These are phyloP conservation scores for Phellopilus nigrolimitatus DNA, from an alignment of 1,284 basidiomycete species.

Conservation along the genomic window DNA sequence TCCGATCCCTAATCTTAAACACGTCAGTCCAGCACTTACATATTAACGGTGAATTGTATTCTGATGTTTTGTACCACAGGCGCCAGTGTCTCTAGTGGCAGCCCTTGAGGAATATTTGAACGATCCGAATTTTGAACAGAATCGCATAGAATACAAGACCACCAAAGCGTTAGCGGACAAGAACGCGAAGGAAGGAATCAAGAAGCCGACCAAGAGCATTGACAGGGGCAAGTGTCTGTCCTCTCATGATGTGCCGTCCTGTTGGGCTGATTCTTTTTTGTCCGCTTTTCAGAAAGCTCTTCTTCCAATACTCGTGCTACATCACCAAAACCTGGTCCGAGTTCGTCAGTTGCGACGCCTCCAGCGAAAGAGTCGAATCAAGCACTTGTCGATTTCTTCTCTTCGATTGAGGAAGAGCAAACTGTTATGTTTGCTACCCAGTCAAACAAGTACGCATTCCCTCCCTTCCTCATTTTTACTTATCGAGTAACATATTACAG, in stretches of 20 bases:
- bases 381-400: conserved; percentile 84
- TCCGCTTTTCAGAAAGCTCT: conserved; percentile 21
- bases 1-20: conserved; percentile 90
- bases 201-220: conserved; percentile 17
- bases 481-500: background rate
- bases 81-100: conserved; percentile 88
- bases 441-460: conserved; percentile 43
- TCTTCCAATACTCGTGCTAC: conserved; percentile 15
- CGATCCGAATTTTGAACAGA: conserved; percentile 95
- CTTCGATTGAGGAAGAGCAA: conserved; percentile 83
- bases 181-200: conserved; percentile 33
- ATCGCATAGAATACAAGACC: conserved; percentile 86
- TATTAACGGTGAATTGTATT: background rate
- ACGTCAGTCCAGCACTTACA: conserved; percentile 58
- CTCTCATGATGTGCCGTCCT: background rate
- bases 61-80: conserved; percentile 76
- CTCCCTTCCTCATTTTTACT: background rate
- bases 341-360: conserved; percentile 22
- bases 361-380: conserved; percentile 27
- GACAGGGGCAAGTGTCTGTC: conserved; percentile 25
- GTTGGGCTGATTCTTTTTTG: too few relatives aligned
- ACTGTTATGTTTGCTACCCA: conserved; percentile 68
- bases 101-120: conserved; percentile 95
- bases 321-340: conserved; percentile 27
- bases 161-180: conserved; percentile 77